Base-by-base conservation (phyloP, 306 rosid genomes). In the Corylus heterophylla region DNA sequence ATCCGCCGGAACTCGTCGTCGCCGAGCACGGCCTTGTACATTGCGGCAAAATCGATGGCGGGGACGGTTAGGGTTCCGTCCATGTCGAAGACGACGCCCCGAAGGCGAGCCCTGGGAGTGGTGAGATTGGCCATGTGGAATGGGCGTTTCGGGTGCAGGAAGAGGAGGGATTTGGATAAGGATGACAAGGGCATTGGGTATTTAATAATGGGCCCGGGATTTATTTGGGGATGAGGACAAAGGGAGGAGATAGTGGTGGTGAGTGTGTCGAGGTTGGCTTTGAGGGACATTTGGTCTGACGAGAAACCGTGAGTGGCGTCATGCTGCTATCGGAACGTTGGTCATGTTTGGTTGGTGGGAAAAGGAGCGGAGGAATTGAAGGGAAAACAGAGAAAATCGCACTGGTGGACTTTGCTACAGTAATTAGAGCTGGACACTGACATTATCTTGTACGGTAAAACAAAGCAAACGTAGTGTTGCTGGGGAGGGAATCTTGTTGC, bases 61-160 rank as follows among this genome's bases (percentile, higher is more conserved):
- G 98, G 98, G 27, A 94, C 88, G 7, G 98, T 94, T 7, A 94
- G 93, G 20, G 98, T 94, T 18, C 98, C 98, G 84, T 92, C 98
- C 98, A 94, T 94, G 90, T 94, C 98, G 74, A 94, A 94, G 5
- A 94, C 94, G 44, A 94, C 93, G 11, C 98, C 98, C 0, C 91
- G 74, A 12, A 94, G 97, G 71, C 90, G 98, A 64, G 89, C 44
- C 73, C 79, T 89, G 14, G 71, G 18, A 5, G 75, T 22, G 50
- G 86, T 52, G 74, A 31, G 52, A 62, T 50, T 70, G 17, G 91
- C 87, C 97, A 88, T 90, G 61, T 74, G 78, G 69, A 72, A 54
- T 71, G 62, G 54, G 37, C 76, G 37, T 49, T 68, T 79, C 13
- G 85, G 74, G 69, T 7, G 70, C 51, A 69, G 9, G 35, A 74